Evolutionary conservation across 495 filamentous ascomycete species (phyloP).

Genomic region (Penicillium turbatum): DNA sequence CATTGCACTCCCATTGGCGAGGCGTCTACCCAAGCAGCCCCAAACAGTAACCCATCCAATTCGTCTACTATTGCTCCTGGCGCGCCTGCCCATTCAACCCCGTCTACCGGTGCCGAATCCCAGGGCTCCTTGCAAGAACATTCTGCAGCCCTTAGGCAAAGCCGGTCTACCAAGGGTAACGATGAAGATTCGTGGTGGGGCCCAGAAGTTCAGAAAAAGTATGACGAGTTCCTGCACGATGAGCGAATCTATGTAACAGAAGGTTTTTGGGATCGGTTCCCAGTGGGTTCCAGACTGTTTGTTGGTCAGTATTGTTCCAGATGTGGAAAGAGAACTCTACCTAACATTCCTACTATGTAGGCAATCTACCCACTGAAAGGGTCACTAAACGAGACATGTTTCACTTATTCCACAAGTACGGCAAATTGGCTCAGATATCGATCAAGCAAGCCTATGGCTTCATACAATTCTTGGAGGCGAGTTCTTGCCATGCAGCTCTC

Average conservation of each 20-base stretch:
- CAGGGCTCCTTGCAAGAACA: constrained; percentile 29
- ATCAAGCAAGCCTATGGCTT: constrained; percentile 98
- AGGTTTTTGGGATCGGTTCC: constrained; percentile 92
- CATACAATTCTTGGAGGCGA: constrained; percentile 80
- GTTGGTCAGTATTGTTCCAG: constrained; percentile 62
- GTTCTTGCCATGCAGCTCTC: constrained; percentile 68
- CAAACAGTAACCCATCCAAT: constrained; percentile 39
- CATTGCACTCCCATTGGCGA: constrained; percentile 54
- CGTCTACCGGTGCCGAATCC: constrained; percentile 30
- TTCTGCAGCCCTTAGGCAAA: constrained; percentile 24
- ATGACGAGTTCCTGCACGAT: constrained; percentile 76
- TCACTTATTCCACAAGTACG: constrained; percentile 80
- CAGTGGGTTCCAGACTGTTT: constrained; percentile 78
- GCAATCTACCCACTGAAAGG: constrained; percentile 87
- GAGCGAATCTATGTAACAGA: constrained; percentile 79
- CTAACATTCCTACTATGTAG: constrained; percentile 42
- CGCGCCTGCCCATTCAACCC: constrained; percentile 48
- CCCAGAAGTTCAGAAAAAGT: constrained; percentile 64
- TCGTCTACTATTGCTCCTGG: constrained; percentile 36
- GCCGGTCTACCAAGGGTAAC: constrained; percentile 24
- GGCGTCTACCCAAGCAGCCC: constrained; percentile 36
- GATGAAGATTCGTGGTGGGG: constrained; percentile 53
- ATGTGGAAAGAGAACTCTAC: background rate
- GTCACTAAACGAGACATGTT: constrained; percentile 94
- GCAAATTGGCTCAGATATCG: constrained; percentile 87